Evolutionary conservation across 345 rosid species (phyloP), one percentile per base, ranked within the genome.

Genomic region (Gossypium australe): DNA sequence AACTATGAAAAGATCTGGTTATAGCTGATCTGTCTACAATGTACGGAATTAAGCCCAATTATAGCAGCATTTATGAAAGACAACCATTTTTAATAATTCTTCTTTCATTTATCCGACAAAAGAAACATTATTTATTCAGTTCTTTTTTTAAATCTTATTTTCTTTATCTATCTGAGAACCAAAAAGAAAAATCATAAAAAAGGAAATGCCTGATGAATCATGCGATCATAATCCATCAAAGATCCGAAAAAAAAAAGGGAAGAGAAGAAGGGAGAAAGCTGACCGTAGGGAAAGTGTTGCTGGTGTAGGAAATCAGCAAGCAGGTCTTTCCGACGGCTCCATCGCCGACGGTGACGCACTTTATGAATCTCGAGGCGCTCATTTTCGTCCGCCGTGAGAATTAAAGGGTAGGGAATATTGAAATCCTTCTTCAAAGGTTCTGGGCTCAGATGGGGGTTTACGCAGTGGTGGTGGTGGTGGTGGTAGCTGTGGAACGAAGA

Each of bases 321-420:
- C 98, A 92, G 16, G 98, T 94, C 79, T 94, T 94, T 17, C 97
- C 98, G 61, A 94, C 98, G 57, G 97, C 98, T 4, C 96, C 97
- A 60, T 94, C 98, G 74, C 98, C 97, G 80, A 94, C 98, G 53
- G 98, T 94, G 17, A 90, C 97, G 82, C 98, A 94, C 94, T 94
- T 94, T 17, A 92, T 92, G 84, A 92, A 94, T 89, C 97, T 88
- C 56, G 94, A 92, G 57, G 98, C 97, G 67, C 92, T 92, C 97
- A 92, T 94, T 79, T 80, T 74, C 67, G 41, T 34, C 60, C 61
- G 47, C 77, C 22, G 67, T 48, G 27, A 27, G 48, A 49, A 63
- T 62, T 55, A 13, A 38, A 20, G 64, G 64, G 18, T 3, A n/a
- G 9, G 49, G 34, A 44, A 17, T 16, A 24, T 48, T 41, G 49